Evolutionary conservation across 2,329 filamentous ascomycete species (phyloP), one percentile per base, ranked within the genome.

Genomic region (Fusarium tricinctum): DNA sequence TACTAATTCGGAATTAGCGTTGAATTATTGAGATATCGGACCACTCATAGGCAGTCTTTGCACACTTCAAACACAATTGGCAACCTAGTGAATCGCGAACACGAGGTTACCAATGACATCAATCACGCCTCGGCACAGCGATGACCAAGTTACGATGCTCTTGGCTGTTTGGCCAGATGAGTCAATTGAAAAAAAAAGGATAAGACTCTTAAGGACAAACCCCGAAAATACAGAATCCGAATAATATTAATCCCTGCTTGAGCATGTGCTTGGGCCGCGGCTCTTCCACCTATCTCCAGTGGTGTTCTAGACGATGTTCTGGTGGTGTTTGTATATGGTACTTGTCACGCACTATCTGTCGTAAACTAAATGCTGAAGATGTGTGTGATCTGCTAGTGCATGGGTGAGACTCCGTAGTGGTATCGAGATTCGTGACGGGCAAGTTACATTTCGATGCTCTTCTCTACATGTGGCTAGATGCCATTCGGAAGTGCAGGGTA

Each of bases 61-160:
- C 35, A 28, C n/a, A 30, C 19, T 43, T 26, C 17, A 19, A 12
- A 20, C 40, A 39, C 40, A 39, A 48, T 48, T 43, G 28, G 39
- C 19, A 59, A 9, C 38, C 26, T 10, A 26, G 50, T 39, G 19
- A 33, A n/a, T 45, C 58, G 26, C 38, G 32, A 47, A 51, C 45
- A 47, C 39, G 17, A 63, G 45, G 23, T 35, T 56, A 67, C 49
- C 52, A 48, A 69, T 63, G 57, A 63, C 66, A 69, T 69, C 62
- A 69, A 51, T 22, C 54, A 39, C 51, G 44, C 38, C 42, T 63
- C 48, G 65, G 47, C 55, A 56, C 15, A 51, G 30, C 14, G 22
- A 50, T 46, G 40, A 33, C 26, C 35, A 38, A 10, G 28, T 17
- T 28, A 23, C 44, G 28, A 7, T 22, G 42, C 22, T 58, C 59